Percentiles rank a stretch among this genome's conserved stretches.
Conservation (phyloP, 2,329 filamentous ascomycete species). For the Neopestalotiopsis clavispora region DNA sequence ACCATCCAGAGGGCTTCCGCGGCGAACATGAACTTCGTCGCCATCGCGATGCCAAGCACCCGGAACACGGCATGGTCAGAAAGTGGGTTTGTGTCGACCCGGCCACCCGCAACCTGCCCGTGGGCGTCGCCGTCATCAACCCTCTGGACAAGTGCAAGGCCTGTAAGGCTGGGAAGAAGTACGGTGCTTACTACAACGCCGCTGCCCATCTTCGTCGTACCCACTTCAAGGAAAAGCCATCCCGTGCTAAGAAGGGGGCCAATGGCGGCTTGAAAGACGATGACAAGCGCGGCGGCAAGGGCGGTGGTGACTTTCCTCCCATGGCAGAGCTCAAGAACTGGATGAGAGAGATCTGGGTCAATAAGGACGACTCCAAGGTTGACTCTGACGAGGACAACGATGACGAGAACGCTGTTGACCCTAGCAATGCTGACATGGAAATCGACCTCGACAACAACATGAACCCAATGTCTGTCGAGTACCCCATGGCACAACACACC, state of each 20-base stretch:
- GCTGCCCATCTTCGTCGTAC: constrained; percentile 86
- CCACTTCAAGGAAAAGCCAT: constrained; percentile 76
- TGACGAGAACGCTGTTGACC: constrained; percentile 40
- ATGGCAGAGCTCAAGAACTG: constrained; percentile 64
- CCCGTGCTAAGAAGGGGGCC: constrained; percentile 48
- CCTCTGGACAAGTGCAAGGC: constrained; percentile 84
- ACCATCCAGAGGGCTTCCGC: constrained; percentile 79
- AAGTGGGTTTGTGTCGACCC: constrained; percentile 66
- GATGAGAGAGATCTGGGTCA: constrained; percentile 59
- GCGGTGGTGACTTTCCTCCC: constrained; percentile 58
- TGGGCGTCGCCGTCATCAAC: constrained; percentile 56
- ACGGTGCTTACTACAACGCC: constrained; percentile 93
- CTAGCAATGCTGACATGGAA: constrained; percentile 41
- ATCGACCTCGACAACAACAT: constrained; percentile 30
- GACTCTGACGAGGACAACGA: constrained; percentile 44
- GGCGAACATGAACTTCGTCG: constrained; percentile 83
- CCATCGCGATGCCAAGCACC: constrained; percentile 70
- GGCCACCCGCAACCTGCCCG: constrained; percentile 39
- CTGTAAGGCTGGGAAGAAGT: constrained; percentile 77
- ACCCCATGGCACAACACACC: constrained; percentile 18
- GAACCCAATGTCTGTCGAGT: constrained; percentile 23
- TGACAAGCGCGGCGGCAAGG: constrained; percentile 60
- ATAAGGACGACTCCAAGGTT: constrained; percentile 33
- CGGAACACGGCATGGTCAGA: constrained; percentile 47
- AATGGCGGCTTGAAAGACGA: constrained; percentile 38